A percentile compares a stretch with the other conserved stretches of the same genome.
phyloP scores from a whole-genome alignment of 768 basidiomycete species.

The Mycena belliarum region DNA sequence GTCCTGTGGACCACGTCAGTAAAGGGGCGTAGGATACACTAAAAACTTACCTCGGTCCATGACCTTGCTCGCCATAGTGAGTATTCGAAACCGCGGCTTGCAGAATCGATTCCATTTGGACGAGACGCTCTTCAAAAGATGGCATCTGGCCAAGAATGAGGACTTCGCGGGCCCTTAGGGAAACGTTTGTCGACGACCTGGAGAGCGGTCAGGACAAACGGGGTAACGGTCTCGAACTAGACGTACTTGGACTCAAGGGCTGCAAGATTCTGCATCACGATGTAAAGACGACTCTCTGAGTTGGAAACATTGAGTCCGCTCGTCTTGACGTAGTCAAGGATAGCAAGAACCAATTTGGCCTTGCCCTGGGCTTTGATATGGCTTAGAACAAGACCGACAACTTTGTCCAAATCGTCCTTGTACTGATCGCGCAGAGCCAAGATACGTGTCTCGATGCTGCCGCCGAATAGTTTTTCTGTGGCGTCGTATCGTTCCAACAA shows the following conservation, averaged over 20 bases:
- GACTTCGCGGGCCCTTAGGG: conserved; percentile 95
- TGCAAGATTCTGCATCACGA: conserved; percentile 80
- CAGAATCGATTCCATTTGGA: conserved; percentile 93
- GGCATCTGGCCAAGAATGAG: conserved; percentile 96
- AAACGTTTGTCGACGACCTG: conserved; percentile 87
- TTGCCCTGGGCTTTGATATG: conserved; percentile 96
- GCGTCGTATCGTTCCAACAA: conserved; percentile 79
- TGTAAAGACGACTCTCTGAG: conserved; percentile 70
- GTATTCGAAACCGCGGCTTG: conserved; percentile 85
- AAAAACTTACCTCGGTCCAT: conserved; percentile 53
- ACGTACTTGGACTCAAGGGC: conserved; percentile 85
- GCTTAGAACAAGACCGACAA: conserved; percentile 83
- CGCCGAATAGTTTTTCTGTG: conserved; percentile 92
- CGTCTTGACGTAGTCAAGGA: conserved; percentile 89
- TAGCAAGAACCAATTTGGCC: conserved; percentile 79
- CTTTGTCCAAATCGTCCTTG: conserved; percentile 91
- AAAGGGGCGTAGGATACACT: not conserved
- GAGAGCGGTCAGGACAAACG: conserved; percentile 8
- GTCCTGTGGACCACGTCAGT: conserved; percentile 45
- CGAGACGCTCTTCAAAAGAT: conserved; percentile 90
- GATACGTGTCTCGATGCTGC: conserved; percentile 91
- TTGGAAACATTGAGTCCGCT: conserved; percentile 76
- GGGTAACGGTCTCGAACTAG: not conserved
- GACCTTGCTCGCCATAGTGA: conserved; percentile 84
- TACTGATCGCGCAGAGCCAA: conserved; percentile 87